Evolutionary conservation across 306 rosid species (phyloP), one percentile per base, ranked within the genome.

Genomic region (Hippophae gyantsensis): DNA sequence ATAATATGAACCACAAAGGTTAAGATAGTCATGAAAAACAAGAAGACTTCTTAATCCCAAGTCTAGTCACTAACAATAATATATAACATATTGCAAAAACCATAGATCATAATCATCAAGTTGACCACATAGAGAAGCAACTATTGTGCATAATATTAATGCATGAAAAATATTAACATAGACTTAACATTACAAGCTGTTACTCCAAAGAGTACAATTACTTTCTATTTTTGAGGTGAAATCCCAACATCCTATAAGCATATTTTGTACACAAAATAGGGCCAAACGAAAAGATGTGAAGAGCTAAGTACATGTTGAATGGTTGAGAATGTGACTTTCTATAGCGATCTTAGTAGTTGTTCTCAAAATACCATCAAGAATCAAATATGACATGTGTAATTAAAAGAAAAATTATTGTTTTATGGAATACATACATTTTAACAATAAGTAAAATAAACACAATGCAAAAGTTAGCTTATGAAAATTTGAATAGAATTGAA

Each of bases 381-480:
- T 62, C 60, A 72, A 73, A 73, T 43, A 75, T 60, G 61, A 66
- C 79, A 77, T 68, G 74, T 63, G 72, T 78, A 69, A 61, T 86
- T 84, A 84, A 78, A 74, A 63, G 48, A 58, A 72, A 54, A 73
- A 71, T 68, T 79, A 78, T 72, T 63, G 74, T 65, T 82, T 60
- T 68, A 70, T 66, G 65, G 76, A 79, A 75, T 80, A 86, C 82
- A 76, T 18, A 18, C 23, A 18, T 18, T 18, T 58, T 43, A 74
- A 69, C 72, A 50, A 43, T 57, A 41, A 69, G 68, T 58, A 64
- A 59, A 69, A 57, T 63, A 13, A 75, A 60, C 66, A 57, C 13
- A 63, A 66, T 74, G 40, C 62, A 82, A 72, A 61, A 73, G 63
- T 66, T 58, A 61, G 74, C 82, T 64, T 72, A 12, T 49, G 14